Evolutionary conservation across 805 yeast genomes (phyloP), one percentile per base, ranked within the genome.

Genomic region (Candida andamanensis): DNA sequence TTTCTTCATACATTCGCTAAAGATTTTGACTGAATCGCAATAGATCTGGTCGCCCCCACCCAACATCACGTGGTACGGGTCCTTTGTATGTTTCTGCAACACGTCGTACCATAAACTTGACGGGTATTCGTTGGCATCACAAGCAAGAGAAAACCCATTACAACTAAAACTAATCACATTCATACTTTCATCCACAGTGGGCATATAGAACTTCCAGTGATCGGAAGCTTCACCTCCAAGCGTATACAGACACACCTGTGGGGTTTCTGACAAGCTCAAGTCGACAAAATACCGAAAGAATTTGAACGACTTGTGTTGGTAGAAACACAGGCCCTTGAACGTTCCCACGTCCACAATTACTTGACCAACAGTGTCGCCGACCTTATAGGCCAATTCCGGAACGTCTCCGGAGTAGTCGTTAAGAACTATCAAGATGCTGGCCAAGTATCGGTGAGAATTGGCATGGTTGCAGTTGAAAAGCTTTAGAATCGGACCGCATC

Each of bases 21-120:
- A 65, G 14, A 69, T 42, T 54, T 81, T 83, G 44, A 90, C 77
- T 1, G 85, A 69, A 58, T 90, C 98, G 32, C 89, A 78, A 54
- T 90, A 90, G 30, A 90, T 72, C 60, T 90, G 98, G 58, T 90
- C 98, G 19, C 98, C 98, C 32, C 97, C 97, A 17, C 97, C 97
- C 17, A 92, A 64, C 95, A 90, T 89, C 4, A 86, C 97, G 54
- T 90, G 96, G 58, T 85, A 85, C 24, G 73, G 74, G 24, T 68
- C 63, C 5, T 55, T 45, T 14, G 25, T 11, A 50, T 90, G 96
- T 38, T 76, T 74, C 17, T 70, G 63, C 45, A 89, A 47, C 3
- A 90, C 94, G 50, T 92, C 97, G 24, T 63, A 68, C 97, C 97
- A 90, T 41, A 92, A 57, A 2, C 85, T 79, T 6, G 89, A 85